Percentiles rank a stretch among this genome's conserved stretches.
These are phyloP conservation scores for Pestalotiopsis sp. DNA, from an alignment of 2,329 filamentous ascomycete species.

Conservation along the genomic window DNA sequence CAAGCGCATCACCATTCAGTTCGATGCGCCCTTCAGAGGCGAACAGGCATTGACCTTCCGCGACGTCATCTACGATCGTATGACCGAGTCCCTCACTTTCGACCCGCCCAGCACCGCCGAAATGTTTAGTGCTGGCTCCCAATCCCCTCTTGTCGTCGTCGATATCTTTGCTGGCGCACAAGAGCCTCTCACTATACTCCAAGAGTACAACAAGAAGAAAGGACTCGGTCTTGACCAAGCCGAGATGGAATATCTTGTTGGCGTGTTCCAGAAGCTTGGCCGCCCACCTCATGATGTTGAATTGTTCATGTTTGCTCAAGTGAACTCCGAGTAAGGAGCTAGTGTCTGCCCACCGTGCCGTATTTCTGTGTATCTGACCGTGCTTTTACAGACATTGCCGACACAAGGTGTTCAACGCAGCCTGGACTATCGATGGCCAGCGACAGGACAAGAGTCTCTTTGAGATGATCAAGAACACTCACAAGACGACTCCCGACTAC, in stretches of 20 bases:
- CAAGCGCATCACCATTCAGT: conserved; percentile 72
- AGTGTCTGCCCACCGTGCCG: conserved; percentile 48
- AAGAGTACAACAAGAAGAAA: conserved; percentile 80
- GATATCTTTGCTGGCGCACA: conserved; percentile 69
- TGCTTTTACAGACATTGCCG: conserved; percentile 72
- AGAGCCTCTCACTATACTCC: conserved; percentile 71
- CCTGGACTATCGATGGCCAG: conserved; percentile 91
- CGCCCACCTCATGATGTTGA: conserved; percentile 79
- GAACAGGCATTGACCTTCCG: conserved; percentile 59
- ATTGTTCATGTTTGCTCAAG: conserved; percentile 98
- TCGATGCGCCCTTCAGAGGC: conserved; percentile 53
- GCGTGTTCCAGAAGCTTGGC: conserved; percentile 71
- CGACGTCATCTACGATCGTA: conserved; percentile 85
- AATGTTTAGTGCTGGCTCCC: conserved; percentile 76
- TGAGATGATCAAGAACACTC: conserved; percentile 95
- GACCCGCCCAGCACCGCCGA: conserved; percentile 68
- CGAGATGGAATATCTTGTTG: conserved; percentile 94
- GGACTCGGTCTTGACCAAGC: conserved; percentile 85
- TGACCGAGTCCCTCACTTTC: conserved; percentile 83
- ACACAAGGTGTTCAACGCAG: conserved; percentile 91
- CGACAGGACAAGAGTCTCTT: conserved; percentile 82
- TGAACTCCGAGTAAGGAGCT: conserved; percentile 78
- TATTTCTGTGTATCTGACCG: conserved; percentile 75
- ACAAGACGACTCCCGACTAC: conserved; percentile 77
- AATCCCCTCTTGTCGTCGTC: conserved; percentile 71